Percentiles rank a stretch among this genome's conserved stretches.
Conservation (phyloP, 1,284 basidiomycete species). For the Amylostereum chailletii region DNA sequence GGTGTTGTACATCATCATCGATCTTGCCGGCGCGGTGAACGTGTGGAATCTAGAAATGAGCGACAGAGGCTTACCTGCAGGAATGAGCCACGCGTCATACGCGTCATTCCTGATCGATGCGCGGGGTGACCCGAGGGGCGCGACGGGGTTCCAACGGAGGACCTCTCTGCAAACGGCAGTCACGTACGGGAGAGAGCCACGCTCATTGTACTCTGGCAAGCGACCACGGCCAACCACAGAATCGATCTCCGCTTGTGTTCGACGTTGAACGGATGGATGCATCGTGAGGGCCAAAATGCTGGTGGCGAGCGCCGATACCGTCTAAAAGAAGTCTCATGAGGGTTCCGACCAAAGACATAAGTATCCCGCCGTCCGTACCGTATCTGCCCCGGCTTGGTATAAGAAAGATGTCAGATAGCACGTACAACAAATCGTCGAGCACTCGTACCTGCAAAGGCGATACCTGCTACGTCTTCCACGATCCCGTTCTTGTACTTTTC, state of each 20-base stretch:
- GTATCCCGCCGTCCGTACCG: not conserved
- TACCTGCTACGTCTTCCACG: not conserved
- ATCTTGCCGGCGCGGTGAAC: not conserved
- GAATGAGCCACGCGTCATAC: conserved; percentile 3
- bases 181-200: conserved; percentile 2
- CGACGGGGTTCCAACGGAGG: conserved; percentile 1
- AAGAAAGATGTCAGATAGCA: not conserved
- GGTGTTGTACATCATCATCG: not conserved
- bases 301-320: not conserved
- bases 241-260: conserved; percentile 6
- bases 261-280: conserved; percentile 4
- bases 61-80: not conserved
- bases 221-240: conserved; percentile 6
- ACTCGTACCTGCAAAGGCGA: not conserved
- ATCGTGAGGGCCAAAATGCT: not conserved
- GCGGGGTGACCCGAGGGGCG: conserved; percentile 1
- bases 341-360: not conserved
- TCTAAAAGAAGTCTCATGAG: not conserved
- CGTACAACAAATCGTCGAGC: not conserved
- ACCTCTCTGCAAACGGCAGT: conserved; percentile 6
- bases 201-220: conserved; percentile 6
- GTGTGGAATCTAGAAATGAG: not conserved
- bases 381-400: conserved; percentile 3
- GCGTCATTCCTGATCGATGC: not conserved
- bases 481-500: conserved; percentile 1